phyloP scores from a whole-genome alignment of 176 grass and related monocot genomes.

The Lolium multiflorum region DNA sequence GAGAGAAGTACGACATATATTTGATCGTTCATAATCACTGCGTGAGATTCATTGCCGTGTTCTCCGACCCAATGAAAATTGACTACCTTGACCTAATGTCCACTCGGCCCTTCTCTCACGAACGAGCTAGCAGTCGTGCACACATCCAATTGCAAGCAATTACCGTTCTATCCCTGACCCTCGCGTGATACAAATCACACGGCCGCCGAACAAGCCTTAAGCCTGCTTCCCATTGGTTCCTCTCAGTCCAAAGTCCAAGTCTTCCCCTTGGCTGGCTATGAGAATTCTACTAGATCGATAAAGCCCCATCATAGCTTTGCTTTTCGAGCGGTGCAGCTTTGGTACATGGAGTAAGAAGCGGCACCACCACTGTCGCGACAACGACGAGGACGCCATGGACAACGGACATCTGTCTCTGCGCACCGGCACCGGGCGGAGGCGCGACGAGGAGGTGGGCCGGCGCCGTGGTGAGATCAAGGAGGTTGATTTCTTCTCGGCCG shows the following conservation, averaged over 20 bases:
- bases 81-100: too few relatives aligned
- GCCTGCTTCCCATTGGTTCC: constrained; percentile 46
- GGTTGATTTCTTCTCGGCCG: constrained; percentile 58
- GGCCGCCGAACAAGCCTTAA: too few relatives aligned
- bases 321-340: constrained; percentile 22
- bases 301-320: constrained; percentile 7
- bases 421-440: neutral
- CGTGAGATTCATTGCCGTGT: too few relatives aligned
- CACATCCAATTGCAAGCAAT: too few relatives aligned
- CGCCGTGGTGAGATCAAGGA: constrained; percentile 51
- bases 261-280: neutral
- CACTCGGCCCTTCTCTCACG: too few relatives aligned
- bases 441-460: neutral
- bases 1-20: too few relatives aligned
- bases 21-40: too few relatives aligned
- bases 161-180: too few relatives aligned
- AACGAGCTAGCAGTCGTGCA: too few relatives aligned
- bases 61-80: too few relatives aligned
- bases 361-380: neutral
- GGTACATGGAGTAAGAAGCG: constrained; percentile 43
- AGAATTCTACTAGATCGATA: constrained; percentile 37
- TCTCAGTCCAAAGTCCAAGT: constrained; percentile 4
- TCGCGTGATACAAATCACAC: too few relatives aligned
- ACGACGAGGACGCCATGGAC: constrained; percentile 12
- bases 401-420: constrained; percentile 23